Conservation (phyloP, 108 stramenopile genomes). For the Cyclotella baltica region DNA sequence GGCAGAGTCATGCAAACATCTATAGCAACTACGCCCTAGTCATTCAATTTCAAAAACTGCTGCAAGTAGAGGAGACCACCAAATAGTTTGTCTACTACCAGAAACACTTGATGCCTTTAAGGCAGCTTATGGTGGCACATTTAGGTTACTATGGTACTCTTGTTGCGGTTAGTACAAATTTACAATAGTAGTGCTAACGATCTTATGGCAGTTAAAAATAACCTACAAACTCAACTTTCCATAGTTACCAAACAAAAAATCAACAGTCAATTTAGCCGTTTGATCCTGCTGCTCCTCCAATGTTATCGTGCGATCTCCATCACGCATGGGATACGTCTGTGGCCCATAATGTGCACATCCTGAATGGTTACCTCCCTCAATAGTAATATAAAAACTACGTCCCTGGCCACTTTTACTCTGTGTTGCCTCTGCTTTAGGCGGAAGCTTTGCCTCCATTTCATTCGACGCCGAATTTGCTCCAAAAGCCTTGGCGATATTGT, state of each 20-base stretch:
- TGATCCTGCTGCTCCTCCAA: conserved; percentile 51
- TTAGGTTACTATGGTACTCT: no score
- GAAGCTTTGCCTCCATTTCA: conserved; percentile 32
- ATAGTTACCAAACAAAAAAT: conserved; percentile 44
- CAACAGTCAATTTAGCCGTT: conserved; percentile 38
- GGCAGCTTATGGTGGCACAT: no score
- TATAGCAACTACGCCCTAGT: no score
- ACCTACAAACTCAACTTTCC: not conserved
- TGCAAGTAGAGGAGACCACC: no score
- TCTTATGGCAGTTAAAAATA: not conserved
- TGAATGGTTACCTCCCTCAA: conserved; percentile 57
- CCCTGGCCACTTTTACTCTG: conserved; percentile 1
- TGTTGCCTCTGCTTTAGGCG: conserved; percentile 14
- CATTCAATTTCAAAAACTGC: no score
- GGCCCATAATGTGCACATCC: conserved; percentile 58
- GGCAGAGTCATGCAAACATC: no score
- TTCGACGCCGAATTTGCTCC: conserved; percentile 16
- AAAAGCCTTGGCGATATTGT: conserved; percentile 23
- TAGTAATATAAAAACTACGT: conserved; percentile 22
- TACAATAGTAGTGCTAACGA: not conserved
- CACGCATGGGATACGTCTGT: conserved; percentile 45
- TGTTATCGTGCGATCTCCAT: conserved; percentile 53
- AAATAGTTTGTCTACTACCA: no score
- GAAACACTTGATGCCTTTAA: no score
- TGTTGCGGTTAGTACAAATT: no score